Percentiles rank a stretch among this genome's conserved stretches.
phyloP scores from a whole-genome alignment of 1,284 basidiomycete species.

The Vanrija pseudolonga region DNA sequence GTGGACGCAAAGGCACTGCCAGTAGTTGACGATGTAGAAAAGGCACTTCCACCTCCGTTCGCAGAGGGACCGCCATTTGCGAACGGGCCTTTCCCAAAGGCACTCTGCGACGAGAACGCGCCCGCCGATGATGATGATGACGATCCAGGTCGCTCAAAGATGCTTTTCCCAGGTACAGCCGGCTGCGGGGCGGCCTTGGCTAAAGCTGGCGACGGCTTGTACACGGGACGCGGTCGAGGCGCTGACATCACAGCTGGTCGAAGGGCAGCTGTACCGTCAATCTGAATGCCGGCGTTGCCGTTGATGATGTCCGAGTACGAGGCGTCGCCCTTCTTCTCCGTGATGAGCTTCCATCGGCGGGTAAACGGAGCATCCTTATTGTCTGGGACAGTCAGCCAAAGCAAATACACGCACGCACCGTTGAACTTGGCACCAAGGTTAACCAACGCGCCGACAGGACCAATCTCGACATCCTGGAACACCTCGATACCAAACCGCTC shows the following conservation, averaged over 20 bases:
- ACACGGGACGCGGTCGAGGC: not conserved
- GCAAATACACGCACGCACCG: conserved; percentile 45
- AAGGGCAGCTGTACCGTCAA: conserved; percentile 9
- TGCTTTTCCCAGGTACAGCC: not conserved
- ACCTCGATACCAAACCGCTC: conserved; percentile 43
- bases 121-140: not conserved
- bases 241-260: not conserved
- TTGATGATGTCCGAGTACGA: conserved; percentile 73
- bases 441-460: conserved; percentile 51
- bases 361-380: conserved; percentile 64
- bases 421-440: conserved; percentile 62
- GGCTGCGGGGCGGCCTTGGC: not conserved
- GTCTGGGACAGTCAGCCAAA: conserved; percentile 49
- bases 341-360: conserved; percentile 68
- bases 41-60: not conserved
- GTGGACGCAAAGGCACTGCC: not conserved
- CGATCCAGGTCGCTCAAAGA: not conserved
- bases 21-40: not conserved
- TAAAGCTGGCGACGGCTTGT: not conserved
- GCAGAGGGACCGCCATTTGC: not conserved
- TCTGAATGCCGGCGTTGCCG: conserved; percentile 54
- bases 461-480: conserved; percentile 36
- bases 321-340: conserved; percentile 62
- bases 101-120: conserved; percentile 1
- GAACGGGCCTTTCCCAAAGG: not conserved